phyloP scores from a whole-genome alignment of 2,329 filamentous ascomycete species.

The Arthroderma sp. region DNA sequence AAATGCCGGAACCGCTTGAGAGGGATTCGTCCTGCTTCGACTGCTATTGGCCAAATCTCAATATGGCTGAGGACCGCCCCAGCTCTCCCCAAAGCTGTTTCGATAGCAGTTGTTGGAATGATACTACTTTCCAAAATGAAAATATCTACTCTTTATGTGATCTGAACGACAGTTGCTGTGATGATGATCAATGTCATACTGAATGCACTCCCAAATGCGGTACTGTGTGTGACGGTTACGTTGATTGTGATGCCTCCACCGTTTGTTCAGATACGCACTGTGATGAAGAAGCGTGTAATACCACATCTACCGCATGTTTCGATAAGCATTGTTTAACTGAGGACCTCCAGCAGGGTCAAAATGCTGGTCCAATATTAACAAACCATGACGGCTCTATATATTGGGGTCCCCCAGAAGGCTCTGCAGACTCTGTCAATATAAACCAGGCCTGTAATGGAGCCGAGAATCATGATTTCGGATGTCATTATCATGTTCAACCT shows the following conservation, averaged over 20 bases:
- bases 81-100: constrained; percentile 13
- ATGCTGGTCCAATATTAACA: constrained; percentile 1
- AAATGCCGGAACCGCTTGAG: constrained; percentile 7
- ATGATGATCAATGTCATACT: constrained; percentile 25
- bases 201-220: constrained; percentile 26
- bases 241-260: constrained; percentile 26
- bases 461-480: too few relatives aligned
- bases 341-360: background rate
- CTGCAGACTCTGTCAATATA: too few relatives aligned
- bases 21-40: constrained; percentile 26
- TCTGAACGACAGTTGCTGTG: constrained; percentile 26
- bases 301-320: constrained; percentile 24
- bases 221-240: constrained; percentile 29
- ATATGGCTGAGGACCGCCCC: constrained; percentile 21
- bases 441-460: too few relatives aligned
- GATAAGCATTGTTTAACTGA: constrained; percentile 19
- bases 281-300: constrained; percentile 17
- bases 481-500: too few relatives aligned
- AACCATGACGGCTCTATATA: constrained; percentile 3
- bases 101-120: constrained; percentile 18
- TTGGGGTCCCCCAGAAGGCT: constrained; percentile 4
- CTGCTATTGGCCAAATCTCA: constrained; percentile 29
- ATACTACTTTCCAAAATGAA: constrained; percentile 18
- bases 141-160: constrained; percentile 14
- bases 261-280: constrained; percentile 24